phyloP scores from a whole-genome alignment of 73 alveolate species.

The Paraurostyla sp. region DNA sequence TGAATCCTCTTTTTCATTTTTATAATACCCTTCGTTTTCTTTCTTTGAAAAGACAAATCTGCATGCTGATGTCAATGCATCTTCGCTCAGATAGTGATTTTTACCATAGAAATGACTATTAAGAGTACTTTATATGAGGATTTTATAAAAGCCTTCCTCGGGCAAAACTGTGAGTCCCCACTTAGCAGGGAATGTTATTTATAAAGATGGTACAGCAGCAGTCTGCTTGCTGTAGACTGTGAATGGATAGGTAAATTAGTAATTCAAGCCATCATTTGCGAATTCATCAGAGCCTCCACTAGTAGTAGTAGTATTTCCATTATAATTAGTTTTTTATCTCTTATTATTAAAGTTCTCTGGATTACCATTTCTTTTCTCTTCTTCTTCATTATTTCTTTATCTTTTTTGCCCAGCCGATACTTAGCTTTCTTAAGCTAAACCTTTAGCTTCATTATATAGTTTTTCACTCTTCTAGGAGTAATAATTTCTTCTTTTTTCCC shows the following conservation, averaged over 20 bases:
- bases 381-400: background rate
- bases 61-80: background rate
- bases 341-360: background rate
- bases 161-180: background rate
- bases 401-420: background rate
- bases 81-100: background rate
- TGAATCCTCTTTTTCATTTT: background rate
- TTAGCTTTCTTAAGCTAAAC: background rate
- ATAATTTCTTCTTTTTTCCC: background rate
- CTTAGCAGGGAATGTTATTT: background rate
- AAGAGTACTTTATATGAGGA: background rate
- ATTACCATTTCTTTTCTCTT: background rate
- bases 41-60: background rate
- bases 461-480: background rate
- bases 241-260: background rate
- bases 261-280: background rate
- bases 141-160: slow-evolving; percentile 10
- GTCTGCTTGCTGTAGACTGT: background rate
- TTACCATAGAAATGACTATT: background rate
- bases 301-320: too few relatives aligned
- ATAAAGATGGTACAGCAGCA: background rate
- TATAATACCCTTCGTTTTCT: background rate
- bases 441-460: background rate
- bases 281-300: too few relatives aligned
- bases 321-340: background rate